A percentile compares a stretch with the other conserved stretches of the same genome.
phyloP scores from a whole-genome alignment of 2,329 filamentous ascomycete genomes.

The Arthrobotrys iridis region DNA sequence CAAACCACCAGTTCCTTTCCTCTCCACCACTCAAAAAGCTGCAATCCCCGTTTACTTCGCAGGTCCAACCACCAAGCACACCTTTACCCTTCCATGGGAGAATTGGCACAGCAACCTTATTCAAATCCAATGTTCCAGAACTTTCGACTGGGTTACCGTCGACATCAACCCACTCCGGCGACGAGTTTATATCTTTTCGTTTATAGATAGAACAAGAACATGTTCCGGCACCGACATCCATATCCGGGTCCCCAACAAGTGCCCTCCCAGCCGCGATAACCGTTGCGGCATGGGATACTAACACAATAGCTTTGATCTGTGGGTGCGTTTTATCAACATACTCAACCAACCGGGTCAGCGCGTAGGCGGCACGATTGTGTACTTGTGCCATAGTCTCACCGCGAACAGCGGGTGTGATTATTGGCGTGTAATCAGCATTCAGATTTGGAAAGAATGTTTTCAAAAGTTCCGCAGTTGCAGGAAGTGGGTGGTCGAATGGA shows the following conservation, averaged over 20 bases:
- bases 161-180: constrained; percentile 48
- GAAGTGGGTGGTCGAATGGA: constrained; percentile 83
- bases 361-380: constrained; percentile 79
- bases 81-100: constrained; percentile 71
- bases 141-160: constrained; percentile 26
- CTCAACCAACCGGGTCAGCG: constrained; percentile 75
- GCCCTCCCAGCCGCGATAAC: constrained; percentile 86
- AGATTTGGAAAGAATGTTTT: constrained; percentile 72
- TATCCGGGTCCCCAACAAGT: constrained; percentile 55
- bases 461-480: constrained; percentile 73
- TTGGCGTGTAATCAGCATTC: constrained; percentile 68
- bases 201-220: constrained; percentile 57
- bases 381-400: constrained; percentile 84
- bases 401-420: constrained; percentile 74
- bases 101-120: constrained; percentile 52
- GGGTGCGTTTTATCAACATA: constrained; percentile 67
- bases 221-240: constrained; percentile 58
- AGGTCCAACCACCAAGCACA: constrained; percentile 81
- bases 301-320: constrained; percentile 74
- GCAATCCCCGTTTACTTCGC: constrained; percentile 83
- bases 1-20: constrained; percentile 83
- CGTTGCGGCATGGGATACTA: constrained; percentile 89
- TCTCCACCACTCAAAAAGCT: constrained; percentile 80
- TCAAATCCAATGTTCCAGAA: constrained; percentile 43
- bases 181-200: constrained; percentile 21